Percentiles rank a stretch among this genome's conserved stretches.
Evolutionary conservation across 441 rosid species (phyloP).

Genomic region (Viola pubescens): DNA sequence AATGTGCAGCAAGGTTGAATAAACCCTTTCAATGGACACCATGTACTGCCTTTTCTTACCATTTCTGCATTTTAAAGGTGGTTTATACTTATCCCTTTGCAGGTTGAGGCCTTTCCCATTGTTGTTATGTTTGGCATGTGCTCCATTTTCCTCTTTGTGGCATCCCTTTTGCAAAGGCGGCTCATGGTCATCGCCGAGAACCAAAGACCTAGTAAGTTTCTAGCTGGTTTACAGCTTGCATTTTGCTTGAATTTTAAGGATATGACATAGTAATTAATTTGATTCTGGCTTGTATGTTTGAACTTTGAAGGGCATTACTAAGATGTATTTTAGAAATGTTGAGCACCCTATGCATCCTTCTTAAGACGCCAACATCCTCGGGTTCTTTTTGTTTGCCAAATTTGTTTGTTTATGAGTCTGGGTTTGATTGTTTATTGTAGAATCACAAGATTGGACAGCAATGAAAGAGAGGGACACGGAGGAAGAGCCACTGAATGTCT

Average conservation of each 20-base stretch:
- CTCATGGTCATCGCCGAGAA: conserved; percentile 64
- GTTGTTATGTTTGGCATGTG: conserved; percentile 97
- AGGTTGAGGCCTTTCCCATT: conserved; percentile 88
- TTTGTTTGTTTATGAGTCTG: background rate
- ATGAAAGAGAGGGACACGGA: conserved; percentile 64
- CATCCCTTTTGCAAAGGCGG: conserved; percentile 75
- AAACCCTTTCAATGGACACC: background rate
- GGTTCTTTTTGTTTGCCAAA: background rate
- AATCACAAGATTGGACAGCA: conserved; percentile 56
- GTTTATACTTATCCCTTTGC: conserved; percentile 17
- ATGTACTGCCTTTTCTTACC: background rate
- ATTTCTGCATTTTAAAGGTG: background rate
- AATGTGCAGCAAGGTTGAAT: background rate
- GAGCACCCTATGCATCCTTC: too few species aligned
- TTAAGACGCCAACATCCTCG: background rate
- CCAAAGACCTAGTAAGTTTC: conserved; percentile 34
- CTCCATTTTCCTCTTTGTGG: conserved; percentile 85
- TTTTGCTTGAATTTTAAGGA: background rate
- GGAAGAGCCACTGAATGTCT: conserved; percentile 61
- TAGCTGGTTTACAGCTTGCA: background rate
- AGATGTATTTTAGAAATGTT: too few species aligned
- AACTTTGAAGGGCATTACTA: too few species aligned
- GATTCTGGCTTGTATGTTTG: background rate
- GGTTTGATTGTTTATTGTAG: conserved; percentile 17
- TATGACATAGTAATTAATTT: background rate